Base-by-base conservation (phyloP, 495 filamentous ascomycete genomes). In the Hypoxylon lenormandii region DNA sequence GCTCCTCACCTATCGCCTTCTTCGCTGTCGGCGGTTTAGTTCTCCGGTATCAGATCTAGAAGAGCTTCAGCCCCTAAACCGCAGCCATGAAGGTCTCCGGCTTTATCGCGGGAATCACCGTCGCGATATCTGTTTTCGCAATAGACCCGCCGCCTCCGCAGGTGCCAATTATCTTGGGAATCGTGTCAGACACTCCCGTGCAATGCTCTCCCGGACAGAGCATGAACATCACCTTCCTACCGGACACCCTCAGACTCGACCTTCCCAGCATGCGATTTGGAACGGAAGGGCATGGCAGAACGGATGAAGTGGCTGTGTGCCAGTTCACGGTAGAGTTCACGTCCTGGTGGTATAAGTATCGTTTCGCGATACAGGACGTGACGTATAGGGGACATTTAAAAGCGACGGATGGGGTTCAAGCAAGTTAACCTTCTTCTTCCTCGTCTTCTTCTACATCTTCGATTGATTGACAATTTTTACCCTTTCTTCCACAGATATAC, bases 301-400 rank as follows among this genome's bases (percentile, higher is more conserved):
- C 67, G 7, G 67, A 70, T 16, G 61, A 70, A 38, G 12, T 47
- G 1, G 50, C 67, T 10, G 2, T 26, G n/a, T 70, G 67, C n/a
- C 67, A 70, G 10, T 70, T 70, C 37, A 70, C 67, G 0, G 23
- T 48, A 7, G 67, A 70, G 45, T 65, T 61, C 8, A 61, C 50
- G n/a, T 65, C 60, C 5, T 70, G 67, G 67, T 65, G 67, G 61
- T 70, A 70, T 11, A 65, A 65, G 19, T 70, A 70, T 26, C 67
- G 67, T 7, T 70, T 70, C 28, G 60, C 67, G 36, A 52, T 70
- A 18, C 49, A 48, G 42, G 49, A 70, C 12, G 55, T 70, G 7
- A 70, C 67, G 2, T 70, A 70, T 49, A 54, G 37, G 30, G 67
- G 67, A 23, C 61, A 70, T 11, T 22, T 70, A 0, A 55, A 55